Evolutionary conservation across 805 yeast species (phyloP).

Genomic region (Candida ficus): DNA sequence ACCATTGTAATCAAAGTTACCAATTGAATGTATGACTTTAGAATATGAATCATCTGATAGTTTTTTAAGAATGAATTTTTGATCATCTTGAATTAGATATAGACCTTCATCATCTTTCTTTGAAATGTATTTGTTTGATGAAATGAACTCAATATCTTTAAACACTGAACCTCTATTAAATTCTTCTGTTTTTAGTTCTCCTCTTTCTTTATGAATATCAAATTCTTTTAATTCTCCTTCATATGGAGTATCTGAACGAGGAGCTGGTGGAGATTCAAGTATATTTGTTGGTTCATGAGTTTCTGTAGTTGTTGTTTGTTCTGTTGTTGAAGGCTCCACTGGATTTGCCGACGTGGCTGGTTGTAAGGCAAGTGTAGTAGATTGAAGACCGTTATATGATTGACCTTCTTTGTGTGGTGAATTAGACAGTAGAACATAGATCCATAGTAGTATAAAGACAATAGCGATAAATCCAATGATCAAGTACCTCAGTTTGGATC

Average conservation of each 20-base stretch:
- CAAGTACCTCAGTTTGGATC: background rate
- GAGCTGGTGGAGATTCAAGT: background rate
- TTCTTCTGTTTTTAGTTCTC: slow-evolving; percentile 7
- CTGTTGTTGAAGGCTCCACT: too few species aligned
- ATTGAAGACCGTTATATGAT: background rate
- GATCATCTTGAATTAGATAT: slow-evolving; percentile 24
- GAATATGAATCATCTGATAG: slow-evolving; percentile 23
- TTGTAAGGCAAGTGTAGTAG: background rate
- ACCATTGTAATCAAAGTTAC: slow-evolving; percentile 38
- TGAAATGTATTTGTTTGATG: slow-evolving; percentile 18
- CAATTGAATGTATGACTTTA: slow-evolving; percentile 23
- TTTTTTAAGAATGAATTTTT: slow-evolving; percentile 27
- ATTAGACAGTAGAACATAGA: slow-evolving; percentile 2
- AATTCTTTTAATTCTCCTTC: slow-evolving; percentile 5
- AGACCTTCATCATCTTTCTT: slow-evolving; percentile 41
- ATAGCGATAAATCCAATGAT: background rate
- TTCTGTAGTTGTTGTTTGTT: background rate
- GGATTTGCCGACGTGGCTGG: background rate
- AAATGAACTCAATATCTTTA: slow-evolving; percentile 22
- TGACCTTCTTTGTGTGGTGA: background rate
- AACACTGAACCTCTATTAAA: background rate
- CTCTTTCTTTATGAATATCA: slow-evolving; percentile 7
- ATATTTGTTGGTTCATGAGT: background rate
- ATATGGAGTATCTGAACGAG: background rate
- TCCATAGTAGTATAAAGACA: slow-evolving; percentile 3